Evolutionary conservation across 2,329 filamentous ascomycete species (phyloP), one percentile per base, ranked within the genome.

Genomic region (Neonectria ditissima): DNA sequence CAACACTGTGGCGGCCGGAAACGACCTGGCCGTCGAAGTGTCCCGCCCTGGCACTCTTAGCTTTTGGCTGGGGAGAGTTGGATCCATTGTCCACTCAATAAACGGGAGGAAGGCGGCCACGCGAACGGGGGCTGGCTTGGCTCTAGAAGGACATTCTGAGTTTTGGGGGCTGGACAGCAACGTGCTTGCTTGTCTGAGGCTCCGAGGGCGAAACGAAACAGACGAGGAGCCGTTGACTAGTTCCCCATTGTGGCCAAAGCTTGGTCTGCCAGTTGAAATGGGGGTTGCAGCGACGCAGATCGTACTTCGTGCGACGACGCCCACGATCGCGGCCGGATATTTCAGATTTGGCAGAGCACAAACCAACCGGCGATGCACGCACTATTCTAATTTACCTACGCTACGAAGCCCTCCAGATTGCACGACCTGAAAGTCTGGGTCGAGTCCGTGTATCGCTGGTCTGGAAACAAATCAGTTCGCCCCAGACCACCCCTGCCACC

Each of bases 251-350:
- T 18, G 45, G 32, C 55, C 39, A 57, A 50, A 32, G 32, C 30
- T n/a, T 47, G 16, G 32, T 11, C 30, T 24, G 14, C 43, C 44
- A 39, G 54, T 54, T 39, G 16, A 7, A 18, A n/a, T 58, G 48
- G 30, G 57, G 59, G 48, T 62, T 56, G 54, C 58, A 54, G 54
- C 14, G n/a, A 13, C 24, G 54, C 59, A 32, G 54, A 62, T 62
- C 41, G n/a, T n/a, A n/a, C n/a, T n/a, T n/a, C n/a, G n/a, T 18
- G 32, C 14, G 22, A 28, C n/a, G 43, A 24, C 20, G 18, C 16
- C 22, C 16, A 30, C 22, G 28, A 28, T 24, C n/a, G n/a, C 24
- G 11, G 41, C 16, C 43, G 47, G 41, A 55, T n/a, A n/a, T n/a
- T n/a, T n/a, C n/a, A n/a, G 48, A 50, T 57, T 58, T 57, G 54